Base-by-base conservation (phyloP, 2,329 filamentous ascomycete species). In the Aspergillus amoenus region DNA sequence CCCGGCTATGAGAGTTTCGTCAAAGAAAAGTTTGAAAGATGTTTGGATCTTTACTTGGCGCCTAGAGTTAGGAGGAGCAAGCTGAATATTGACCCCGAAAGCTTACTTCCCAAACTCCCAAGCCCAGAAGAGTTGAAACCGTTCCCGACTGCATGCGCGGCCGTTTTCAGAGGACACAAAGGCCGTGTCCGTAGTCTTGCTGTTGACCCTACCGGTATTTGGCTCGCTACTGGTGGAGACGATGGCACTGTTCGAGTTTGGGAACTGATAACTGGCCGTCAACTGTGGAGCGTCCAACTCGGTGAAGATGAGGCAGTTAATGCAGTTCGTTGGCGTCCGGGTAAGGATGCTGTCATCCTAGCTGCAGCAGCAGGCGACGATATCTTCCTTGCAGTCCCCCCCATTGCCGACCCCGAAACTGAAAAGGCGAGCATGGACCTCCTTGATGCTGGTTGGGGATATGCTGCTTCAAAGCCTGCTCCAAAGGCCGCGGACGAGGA, bases 1-100 rank as follows among this genome's bases (percentile, higher is more conserved):
- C 94, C 95, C 50, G 95, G 89, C 15, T 99, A 96, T 71, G 90
- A 89, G 50, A 84, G 83, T 54, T 91, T 97, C 64, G 87, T 99
- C 72, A 96, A 97, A 75, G 94, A 99, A 76, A 88, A 93, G 64
- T 99, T 99, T 67, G 93, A 99, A 74, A 84, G 95, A 63, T 97
- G 92, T 73, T 79, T 99, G 65, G 95, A 99, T 76, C 83, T 99
- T 17, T 99, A 99, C 73, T 83, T 99, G 58, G 94, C 95, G 15
- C 94, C 95, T 46, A 84, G 94, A 69, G 87, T 99, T 56, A 87
- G 93, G 59, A 89, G 95, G 73, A 97, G 93, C 79, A 90, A 93
- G 74, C 85, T 99, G 69, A 96, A 97, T 76, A 97, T 99, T 69
- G 94, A 99, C 68, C 94, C 94, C 3, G 89, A 90, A 73, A 96